Base-by-base conservation (phyloP, 1,284 basidiomycete species). In the Puccinia novopanici region DNA sequence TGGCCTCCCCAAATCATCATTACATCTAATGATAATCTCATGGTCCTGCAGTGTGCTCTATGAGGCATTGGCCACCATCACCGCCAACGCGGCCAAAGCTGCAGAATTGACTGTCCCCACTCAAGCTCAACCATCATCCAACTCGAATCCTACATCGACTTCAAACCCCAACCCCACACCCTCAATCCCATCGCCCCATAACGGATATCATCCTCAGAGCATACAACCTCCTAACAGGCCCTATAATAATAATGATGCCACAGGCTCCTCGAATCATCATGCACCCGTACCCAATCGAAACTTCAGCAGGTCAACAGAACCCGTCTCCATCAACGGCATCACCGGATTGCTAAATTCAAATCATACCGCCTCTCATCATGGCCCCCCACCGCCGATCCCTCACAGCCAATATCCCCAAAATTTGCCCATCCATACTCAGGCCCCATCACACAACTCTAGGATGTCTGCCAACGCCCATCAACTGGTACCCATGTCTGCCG, bases 291-390 rank as follows among this genome's bases (percentile, higher is more conserved):
- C 72, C 40, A 57, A 74, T 45, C 72, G 55, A 27, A 61, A n/a
- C 50, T 52, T 52, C 22, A 72, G 40, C 50, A 40, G 72, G 27
- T 57, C 72, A 59, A 74, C 72, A 24, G 72, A 74, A 74, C 55
- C 72, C 3, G 5, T 74, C 52, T 10, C 54, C 19, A 42, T 52
- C 30, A 74, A 74, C 55, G 72, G 72, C 12, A 74, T 74, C 55
- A 74, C 72, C 8, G 72, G 72, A 42, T 74, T 74, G n/a, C 30
- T 74, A 17, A 74, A 74, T 45, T 74, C 72, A 22, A 74, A 73
- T 73, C 55, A 55, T 24, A 55, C 6, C 27, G 59, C 57, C 30
- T 24, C 55, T 13, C 72, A 61, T 19, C 72, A 57, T 19, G 55
- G 54, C 42, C 48, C 50, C 37, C 70, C 48, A 17, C 45, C 70